A percentile compares a stretch with the other conserved stretches of the same genome.
phyloP scores from a whole-genome alignment of 2,329 filamentous ascomycete species.

The Talaromyces piceae region DNA sequence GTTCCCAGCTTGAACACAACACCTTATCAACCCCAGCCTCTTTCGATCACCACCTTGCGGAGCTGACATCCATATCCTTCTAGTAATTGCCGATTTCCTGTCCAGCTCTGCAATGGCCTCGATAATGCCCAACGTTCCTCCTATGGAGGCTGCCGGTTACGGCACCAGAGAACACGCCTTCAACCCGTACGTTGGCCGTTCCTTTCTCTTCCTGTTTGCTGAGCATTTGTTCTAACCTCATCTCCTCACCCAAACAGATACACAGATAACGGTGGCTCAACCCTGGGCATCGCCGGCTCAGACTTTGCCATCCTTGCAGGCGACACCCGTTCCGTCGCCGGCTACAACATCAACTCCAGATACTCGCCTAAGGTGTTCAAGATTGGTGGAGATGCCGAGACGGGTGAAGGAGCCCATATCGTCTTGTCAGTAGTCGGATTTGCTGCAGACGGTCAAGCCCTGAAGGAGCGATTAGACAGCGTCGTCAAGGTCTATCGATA shows the following conservation, averaged over 20 bases:
- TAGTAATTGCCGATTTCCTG: background rate
- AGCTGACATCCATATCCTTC: background rate
- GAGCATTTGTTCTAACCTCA: background rate
- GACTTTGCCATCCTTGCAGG: constrained; percentile 96
- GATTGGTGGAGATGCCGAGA: constrained; percentile 83
- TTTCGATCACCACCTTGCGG: background rate
- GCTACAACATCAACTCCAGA: constrained; percentile 98
- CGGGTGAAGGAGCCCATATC: constrained; percentile 77
- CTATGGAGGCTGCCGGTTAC: constrained; percentile 49
- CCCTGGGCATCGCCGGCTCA: constrained; percentile 84
- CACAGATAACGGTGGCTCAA: constrained; percentile 96
- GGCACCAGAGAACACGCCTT: constrained; percentile 64
- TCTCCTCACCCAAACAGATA: constrained; percentile 45
- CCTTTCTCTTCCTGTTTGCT: background rate
- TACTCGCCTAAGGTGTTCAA: constrained; percentile 95
- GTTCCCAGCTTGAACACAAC: constrained; percentile 4
- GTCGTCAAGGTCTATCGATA: constrained; percentile 99
- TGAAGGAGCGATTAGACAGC: constrained; percentile 88
- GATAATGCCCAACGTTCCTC: constrained; percentile 43
- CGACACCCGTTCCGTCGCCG: constrained; percentile 89
- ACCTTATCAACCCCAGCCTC: constrained; percentile 11
- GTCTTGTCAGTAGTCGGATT: constrained; percentile 93
- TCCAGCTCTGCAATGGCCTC: constrained; percentile 43
- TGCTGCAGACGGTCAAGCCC: constrained; percentile 84
- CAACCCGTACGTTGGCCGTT: constrained; percentile 64